These are phyloP conservation scores for Cladosporium sp. DNA, from an alignment of 2,329 filamentous ascomycete genomes.

Conservation along the genomic window DNA sequence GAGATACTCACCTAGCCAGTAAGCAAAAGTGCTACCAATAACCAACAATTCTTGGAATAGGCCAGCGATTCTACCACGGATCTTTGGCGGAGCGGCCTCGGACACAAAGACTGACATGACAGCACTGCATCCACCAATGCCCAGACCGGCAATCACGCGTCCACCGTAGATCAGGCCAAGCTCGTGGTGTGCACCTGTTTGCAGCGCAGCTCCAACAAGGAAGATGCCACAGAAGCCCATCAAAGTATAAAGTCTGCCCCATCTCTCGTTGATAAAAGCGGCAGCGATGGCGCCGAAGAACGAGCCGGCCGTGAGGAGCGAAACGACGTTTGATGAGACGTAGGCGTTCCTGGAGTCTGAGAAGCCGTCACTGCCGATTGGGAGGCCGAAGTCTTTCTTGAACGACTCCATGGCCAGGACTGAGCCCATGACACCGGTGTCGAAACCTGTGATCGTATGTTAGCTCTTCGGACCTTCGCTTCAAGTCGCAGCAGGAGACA, in stretches of 20 bases:
- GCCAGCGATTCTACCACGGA: constrained; percentile 42
- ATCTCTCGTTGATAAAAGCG: constrained; percentile 51
- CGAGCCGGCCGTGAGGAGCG: constrained; percentile 64
- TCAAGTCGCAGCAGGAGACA: constrained; percentile 4
- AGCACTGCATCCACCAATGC: constrained; percentile 49
- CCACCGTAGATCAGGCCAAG: constrained; percentile 53
- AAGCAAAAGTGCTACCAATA: constrained; percentile 25
- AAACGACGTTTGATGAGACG: constrained; percentile 64
- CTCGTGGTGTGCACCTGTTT: constrained; percentile 56
- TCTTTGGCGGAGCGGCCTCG: constrained; percentile 54
- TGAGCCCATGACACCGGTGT: constrained; percentile 64
- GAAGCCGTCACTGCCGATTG: constrained; percentile 49
- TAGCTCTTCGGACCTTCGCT: not conserved
- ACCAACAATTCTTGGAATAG: constrained; percentile 15
- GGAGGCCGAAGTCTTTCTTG: constrained; percentile 33
- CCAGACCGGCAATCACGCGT: constrained; percentile 50
- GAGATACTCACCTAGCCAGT: constrained; percentile 22
- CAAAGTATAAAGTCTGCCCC: constrained; percentile 53
- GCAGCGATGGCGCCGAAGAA: constrained; percentile 60
- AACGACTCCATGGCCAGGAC: constrained; percentile 59
- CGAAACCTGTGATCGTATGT: constrained; percentile 34
- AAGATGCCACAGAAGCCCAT: constrained; percentile 55
- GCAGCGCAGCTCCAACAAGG: constrained; percentile 59
- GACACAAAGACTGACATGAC: constrained; percentile 58
- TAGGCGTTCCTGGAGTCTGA: constrained; percentile 37